Conservation (phyloP, 805 yeast species). For the Ascoidea rubescens region DNA sequence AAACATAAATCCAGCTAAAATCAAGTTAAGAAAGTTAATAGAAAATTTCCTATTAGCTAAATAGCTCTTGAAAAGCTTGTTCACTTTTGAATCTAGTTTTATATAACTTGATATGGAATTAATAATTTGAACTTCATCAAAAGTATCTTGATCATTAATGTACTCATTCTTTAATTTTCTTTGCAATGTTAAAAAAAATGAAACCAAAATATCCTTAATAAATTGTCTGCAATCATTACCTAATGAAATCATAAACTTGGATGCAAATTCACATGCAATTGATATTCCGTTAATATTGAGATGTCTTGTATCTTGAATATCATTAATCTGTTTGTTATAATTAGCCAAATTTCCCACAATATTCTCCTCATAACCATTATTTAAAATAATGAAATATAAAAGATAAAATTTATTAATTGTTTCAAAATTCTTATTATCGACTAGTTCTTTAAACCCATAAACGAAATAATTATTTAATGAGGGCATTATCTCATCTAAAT, state of each 20-base stretch:
- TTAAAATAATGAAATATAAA: background rate
- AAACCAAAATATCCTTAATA: background rate
- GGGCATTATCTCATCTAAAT: constrained; percentile 64
- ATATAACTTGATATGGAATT: background rate
- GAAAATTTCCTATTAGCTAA: background rate
- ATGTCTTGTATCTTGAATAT: background rate
- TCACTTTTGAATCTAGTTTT: too few relatives aligned
- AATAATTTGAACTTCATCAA: background rate
- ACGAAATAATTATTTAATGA: constrained; percentile 63
- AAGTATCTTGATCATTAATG: background rate
- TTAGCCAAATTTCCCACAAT: background rate
- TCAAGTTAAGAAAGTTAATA: constrained; percentile 15
- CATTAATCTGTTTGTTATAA: background rate
- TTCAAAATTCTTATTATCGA: constrained; percentile 1
- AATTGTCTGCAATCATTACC: background rate
- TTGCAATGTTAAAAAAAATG: background rate
- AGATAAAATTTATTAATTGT: constrained; percentile 12
- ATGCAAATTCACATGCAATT: background rate
- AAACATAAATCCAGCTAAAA: constrained; percentile 50
- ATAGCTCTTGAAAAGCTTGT: background rate
- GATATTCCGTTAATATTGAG: background rate
- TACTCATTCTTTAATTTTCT: background rate
- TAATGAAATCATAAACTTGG: background rate
- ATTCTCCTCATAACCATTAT: background rate
- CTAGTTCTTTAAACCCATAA: constrained; percentile 29